Conservation (phyloP, 75 land plant species). For the Picea glauca region DNA sequence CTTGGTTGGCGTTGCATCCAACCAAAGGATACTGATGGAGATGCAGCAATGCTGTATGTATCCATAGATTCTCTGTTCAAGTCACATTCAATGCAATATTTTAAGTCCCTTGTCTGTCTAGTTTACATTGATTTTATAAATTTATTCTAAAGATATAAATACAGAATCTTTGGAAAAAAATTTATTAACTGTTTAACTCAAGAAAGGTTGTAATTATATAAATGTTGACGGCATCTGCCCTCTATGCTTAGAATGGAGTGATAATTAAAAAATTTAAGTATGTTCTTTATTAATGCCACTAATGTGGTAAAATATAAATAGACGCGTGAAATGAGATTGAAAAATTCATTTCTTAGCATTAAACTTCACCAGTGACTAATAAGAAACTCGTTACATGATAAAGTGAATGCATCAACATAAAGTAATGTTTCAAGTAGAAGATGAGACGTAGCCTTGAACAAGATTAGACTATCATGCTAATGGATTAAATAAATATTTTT, state of each 20-base stretch:
- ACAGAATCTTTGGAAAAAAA: neutral
- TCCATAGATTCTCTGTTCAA: slow-evolving; percentile 51
- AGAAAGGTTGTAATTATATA: neutral
- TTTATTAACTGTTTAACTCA: neutral
- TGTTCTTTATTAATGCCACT: too few relatives aligned
- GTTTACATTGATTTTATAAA: neutral
- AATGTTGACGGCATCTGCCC: neutral
- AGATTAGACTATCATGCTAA: too few relatives aligned
- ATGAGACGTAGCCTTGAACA: too few relatives aligned
- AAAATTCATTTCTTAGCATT: too few relatives aligned
- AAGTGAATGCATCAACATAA: too few relatives aligned
- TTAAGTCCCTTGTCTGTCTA: neutral
- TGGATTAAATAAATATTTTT: too few relatives aligned
- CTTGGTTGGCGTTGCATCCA: slow-evolving; percentile 17
- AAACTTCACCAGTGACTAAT: too few relatives aligned
- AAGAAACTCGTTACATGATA: too few relatives aligned
- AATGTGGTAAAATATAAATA: too few relatives aligned
- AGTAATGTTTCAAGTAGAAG: too few relatives aligned
- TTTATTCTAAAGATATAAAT: neutral
- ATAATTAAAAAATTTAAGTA: neutral
- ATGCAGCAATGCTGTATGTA: slow-evolving; percentile 57
- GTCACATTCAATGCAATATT: neutral
- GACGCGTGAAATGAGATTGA: too few relatives aligned
- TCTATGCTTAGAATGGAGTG: neutral
- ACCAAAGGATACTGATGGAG: slow-evolving; percentile 41